A percentile compares a stretch with the other conserved stretches of the same genome.
These are phyloP conservation scores for Septoria linicola DNA, from an alignment of 2,329 filamentous ascomycete genomes.

Conservation along the genomic window DNA sequence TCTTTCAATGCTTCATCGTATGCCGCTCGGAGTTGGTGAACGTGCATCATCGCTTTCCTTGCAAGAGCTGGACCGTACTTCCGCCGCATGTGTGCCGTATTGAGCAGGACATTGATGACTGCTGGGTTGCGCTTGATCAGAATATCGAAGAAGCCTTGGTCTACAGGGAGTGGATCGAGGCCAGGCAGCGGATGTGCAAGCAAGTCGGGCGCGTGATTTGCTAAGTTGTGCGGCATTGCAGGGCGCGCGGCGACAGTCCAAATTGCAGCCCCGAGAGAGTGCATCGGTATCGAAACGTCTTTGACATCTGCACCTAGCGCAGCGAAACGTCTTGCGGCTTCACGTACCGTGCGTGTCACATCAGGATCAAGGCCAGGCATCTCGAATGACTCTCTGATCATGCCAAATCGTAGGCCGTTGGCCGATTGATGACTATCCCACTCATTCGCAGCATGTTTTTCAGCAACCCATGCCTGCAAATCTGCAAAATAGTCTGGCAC, in stretches of 20 bases:
- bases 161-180: slow-evolving; percentile 33
- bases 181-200: slow-evolving; percentile 36
- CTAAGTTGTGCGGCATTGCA: slow-evolving; percentile 34
- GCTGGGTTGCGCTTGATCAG: slow-evolving; percentile 48
- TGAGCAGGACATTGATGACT: slow-evolving; percentile 47
- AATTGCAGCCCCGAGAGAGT: slow-evolving; percentile 48
- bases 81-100: slow-evolving; percentile 36
- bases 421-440: slow-evolving; percentile 38
- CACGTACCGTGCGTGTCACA: slow-evolving; percentile 41
- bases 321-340: slow-evolving; percentile 42
- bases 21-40: slow-evolving; percentile 48
- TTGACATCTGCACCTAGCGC: slow-evolving; percentile 47
- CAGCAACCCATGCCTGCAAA: slow-evolving; percentile 32
- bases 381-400: slow-evolving; percentile 48
- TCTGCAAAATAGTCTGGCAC: slow-evolving; percentile 40
- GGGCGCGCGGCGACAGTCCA: slow-evolving; percentile 47
- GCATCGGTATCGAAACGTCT: slow-evolving; percentile 51
- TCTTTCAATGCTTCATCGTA: slow-evolving; percentile 48
- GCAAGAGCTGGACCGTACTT: slow-evolving; percentile 38
- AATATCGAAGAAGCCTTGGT: slow-evolving; percentile 47
- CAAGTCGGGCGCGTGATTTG: slow-evolving; percentile 34
- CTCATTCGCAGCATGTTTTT: slow-evolving; percentile 31
- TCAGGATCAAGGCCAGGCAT: slow-evolving; percentile 41
- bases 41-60: slow-evolving; percentile 50
- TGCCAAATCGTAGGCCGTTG: slow-evolving; percentile 46